These are phyloP conservation scores for Paracoccidioides lutzii DNA, from an alignment of 2,329 filamentous ascomycete species.

Conservation along the genomic window DNA sequence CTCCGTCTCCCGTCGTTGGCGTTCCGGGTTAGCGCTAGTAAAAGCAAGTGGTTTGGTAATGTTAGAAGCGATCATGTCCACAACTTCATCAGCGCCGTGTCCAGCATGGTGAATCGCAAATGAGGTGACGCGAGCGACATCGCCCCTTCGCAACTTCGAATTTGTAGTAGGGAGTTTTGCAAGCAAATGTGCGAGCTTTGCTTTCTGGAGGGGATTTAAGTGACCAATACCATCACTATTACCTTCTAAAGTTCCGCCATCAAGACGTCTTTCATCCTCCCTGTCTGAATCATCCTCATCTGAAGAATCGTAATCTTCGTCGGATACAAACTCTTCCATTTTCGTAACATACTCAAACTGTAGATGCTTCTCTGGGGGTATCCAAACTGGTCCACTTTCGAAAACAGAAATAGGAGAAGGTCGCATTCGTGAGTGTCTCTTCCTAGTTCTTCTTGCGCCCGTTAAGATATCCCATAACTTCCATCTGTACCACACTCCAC, in stretches of 20 bases:
- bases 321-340: conserved; percentile 67
- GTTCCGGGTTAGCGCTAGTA: conserved; percentile 53
- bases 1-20: conserved; percentile 9
- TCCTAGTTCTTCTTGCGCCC: conserved; percentile 36
- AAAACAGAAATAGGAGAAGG: conserved; percentile 51
- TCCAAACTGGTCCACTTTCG: conserved; percentile 66
- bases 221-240: conserved; percentile 45
- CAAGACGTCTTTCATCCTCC: conserved; percentile 33
- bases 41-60: conserved; percentile 63
- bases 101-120: conserved; percentile 85
- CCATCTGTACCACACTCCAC: conserved; percentile 86
- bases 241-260: conserved; percentile 32
- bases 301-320: conserved; percentile 74
- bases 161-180: conserved; percentile 65
- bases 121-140: conserved; percentile 71
- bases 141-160: conserved; percentile 63
- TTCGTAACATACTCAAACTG: conserved; percentile 67
- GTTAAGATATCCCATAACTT: conserved; percentile 78
- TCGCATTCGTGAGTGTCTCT: conserved; percentile 23
- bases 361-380: conserved; percentile 57
- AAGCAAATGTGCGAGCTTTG: conserved; percentile 73
- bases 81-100: conserved; percentile 75
- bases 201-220: conserved; percentile 69
- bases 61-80: conserved; percentile 77
- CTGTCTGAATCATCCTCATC: conserved; percentile 59